A percentile compares a stretch with the other conserved stretches of the same genome.
These are phyloP conservation scores for Piromyces finnis DNA, from an alignment of 192 early-diverging fungal genomes.

Conservation along the genomic window DNA sequence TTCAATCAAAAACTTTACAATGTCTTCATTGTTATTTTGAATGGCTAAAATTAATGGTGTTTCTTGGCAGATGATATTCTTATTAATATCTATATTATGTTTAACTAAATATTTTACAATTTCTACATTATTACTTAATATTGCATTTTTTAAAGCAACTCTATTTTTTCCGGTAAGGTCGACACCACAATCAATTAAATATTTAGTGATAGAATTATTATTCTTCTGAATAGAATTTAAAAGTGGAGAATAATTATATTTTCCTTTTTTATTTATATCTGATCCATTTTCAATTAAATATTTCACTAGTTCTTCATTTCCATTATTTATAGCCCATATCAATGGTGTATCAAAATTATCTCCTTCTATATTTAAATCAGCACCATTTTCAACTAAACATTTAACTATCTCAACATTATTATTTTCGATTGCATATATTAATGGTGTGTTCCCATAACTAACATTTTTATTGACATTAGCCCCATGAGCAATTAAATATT, in stretches of 20 bases:
- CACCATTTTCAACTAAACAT: background rate
- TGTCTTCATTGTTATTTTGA: background rate
- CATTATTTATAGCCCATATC: background rate
- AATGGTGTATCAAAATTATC: background rate
- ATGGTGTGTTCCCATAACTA: background rate
- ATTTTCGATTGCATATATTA: background rate
- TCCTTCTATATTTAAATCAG: background rate
- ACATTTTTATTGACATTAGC: background rate
- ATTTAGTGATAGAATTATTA: background rate
- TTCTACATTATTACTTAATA: background rate
- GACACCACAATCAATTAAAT: background rate
- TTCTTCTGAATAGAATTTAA: background rate
- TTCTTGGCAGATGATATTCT: background rate
- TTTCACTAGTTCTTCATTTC: background rate
- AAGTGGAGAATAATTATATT: background rate
- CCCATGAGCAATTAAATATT: background rate
- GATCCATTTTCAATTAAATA: background rate
- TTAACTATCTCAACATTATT: background rate
- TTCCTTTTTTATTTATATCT: background rate
- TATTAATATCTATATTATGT: background rate
- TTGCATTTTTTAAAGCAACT: too few relatives aligned
- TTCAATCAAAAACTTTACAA: background rate
- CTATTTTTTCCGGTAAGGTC: too few relatives aligned
- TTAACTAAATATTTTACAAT: background rate
- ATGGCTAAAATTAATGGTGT: background rate